These are phyloP conservation scores for Talaromyces trachyspermus DNA, from an alignment of 495 filamentous ascomycete species.

Conservation along the genomic window DNA sequence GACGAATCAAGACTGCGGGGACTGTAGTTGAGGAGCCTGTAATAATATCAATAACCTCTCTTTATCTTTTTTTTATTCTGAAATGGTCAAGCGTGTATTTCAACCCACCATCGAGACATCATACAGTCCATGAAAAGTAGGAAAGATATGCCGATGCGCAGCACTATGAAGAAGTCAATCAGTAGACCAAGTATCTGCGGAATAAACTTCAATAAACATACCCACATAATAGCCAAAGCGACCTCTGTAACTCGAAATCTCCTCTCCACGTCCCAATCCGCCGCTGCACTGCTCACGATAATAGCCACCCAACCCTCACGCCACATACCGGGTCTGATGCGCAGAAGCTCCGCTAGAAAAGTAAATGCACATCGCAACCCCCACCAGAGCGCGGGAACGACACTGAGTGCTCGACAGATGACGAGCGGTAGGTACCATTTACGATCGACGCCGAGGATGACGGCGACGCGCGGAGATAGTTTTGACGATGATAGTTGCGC, in stretches of 20 bases:
- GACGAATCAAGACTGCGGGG: slow-evolving; percentile 79
- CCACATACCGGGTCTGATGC: slow-evolving; percentile 40
- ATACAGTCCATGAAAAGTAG: slow-evolving; percentile 88
- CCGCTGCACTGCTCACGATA: slow-evolving; percentile 37
- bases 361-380: slow-evolving; percentile 53
- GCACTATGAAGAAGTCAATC: slow-evolving; percentile 46
- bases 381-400: slow-evolving; percentile 54
- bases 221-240: slow-evolving; percentile 75
- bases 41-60: not conserved
- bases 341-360: slow-evolving; percentile 49
- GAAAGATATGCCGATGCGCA: slow-evolving; percentile 76
- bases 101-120: slow-evolving; percentile 78
- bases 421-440: slow-evolving; percentile 57
- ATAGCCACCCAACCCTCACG: slow-evolving; percentile 38
- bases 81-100: not conserved
- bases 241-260: slow-evolving; percentile 67
- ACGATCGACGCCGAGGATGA: slow-evolving; percentile 54
- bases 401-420: slow-evolving; percentile 53
- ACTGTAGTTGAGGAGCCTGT: slow-evolving; percentile 82
- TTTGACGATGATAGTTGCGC: slow-evolving; percentile 17
- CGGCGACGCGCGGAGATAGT: slow-evolving; percentile 57
- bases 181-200: not conserved
- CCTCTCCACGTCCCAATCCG: slow-evolving; percentile 47
- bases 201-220: slow-evolving; percentile 38
- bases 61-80: not conserved